These are phyloP conservation scores for Globisporangium paroecandrum DNA, from an alignment of 352 stramenopile genomes.

Conservation along the genomic window DNA sequence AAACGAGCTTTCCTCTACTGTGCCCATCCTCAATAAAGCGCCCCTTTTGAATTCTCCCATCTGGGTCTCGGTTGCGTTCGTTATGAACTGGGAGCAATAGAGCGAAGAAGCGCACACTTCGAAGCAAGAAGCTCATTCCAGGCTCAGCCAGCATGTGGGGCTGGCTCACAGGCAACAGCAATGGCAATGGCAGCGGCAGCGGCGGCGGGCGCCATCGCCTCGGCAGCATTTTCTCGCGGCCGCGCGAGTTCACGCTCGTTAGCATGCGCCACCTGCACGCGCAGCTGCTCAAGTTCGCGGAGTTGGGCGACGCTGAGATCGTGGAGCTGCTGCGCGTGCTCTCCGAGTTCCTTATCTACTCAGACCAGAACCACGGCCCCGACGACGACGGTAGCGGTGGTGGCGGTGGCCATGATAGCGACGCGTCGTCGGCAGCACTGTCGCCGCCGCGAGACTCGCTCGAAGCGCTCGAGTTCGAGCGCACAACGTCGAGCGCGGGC, in stretches of 20 bases:
- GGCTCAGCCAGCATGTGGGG: constrained; percentile 29
- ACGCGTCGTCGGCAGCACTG: neutral
- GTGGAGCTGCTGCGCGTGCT: constrained; percentile 80
- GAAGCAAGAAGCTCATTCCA: neutral
- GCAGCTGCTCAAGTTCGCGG: constrained; percentile 51
- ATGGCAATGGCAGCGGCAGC: constrained; percentile 2
- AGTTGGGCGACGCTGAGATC: constrained; percentile 68
- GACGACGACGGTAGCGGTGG: constrained; percentile 8
- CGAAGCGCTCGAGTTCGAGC: constrained; percentile 21
- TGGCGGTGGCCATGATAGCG: neutral
- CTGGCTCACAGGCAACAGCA: constrained; percentile 32
- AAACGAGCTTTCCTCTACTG: neutral
- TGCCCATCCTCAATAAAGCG: neutral
- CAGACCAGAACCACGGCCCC: constrained; percentile 67
- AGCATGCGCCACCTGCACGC: constrained; percentile 76
- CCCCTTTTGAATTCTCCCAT: neutral
- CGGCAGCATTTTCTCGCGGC: constrained; percentile 20
- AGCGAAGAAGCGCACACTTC: neutral
- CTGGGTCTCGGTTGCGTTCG: neutral
- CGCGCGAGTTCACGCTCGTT: constrained; percentile 57
- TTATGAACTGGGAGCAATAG: neutral
- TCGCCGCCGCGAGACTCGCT: constrained; percentile 8
- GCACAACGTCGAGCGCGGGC: constrained; percentile 29
- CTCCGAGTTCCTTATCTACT: constrained; percentile 87
- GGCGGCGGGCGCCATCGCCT: constrained; percentile 14